Base-by-base conservation (phyloP, 331 rosid genomes). In the Stylosanthes scabra region DNA sequence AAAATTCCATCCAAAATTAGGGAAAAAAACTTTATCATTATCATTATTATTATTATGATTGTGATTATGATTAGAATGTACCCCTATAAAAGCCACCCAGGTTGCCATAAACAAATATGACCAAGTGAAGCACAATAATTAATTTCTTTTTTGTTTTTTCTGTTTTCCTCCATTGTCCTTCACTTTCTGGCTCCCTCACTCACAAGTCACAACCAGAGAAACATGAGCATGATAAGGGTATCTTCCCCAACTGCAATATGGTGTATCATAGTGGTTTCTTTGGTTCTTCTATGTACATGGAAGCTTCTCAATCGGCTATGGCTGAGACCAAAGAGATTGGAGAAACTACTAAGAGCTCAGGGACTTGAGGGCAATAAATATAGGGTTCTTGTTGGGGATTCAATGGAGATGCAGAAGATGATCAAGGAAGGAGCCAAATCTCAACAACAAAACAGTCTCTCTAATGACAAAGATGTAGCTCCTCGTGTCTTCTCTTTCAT, bases 311-410 rank as follows among this genome's bases (percentile, higher is more conserved):
- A 62, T 15, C 78, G 87, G 92, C 28, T 83, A 31, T 92, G 93
- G 93, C 9, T 89, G 13, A 82, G 63, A 34, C 97, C 96, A 0
- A 88, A 81, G 81, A 78, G 68, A 58, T 65, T 88, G 0, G 97
- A 92, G 67, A 86, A 16, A 27, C 13, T 7, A 0, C 52, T 88
- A 2, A 83, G 88, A 63, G 49, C 64, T 7, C 88, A 88, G 61
- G 90, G 88, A 3, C 60, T 89, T 29, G 11, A 62, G 8, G 96
- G 92, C 4, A 88, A 79, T 47, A 50, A 92, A 0, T 92, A 92
- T 62, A 65, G 58, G 39, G 2, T 88, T 55, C 57, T 74, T 1
- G 10, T 16, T 15, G 93, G 96, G 12, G 97, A 92, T 40, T 6
- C 61, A 39, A 83, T 64, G n/a, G 85, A 84, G 2, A 12, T 14